Evolutionary conservation across 345 rosid species (phyloP).

Genomic region (Hypericum perforatum): DNA sequence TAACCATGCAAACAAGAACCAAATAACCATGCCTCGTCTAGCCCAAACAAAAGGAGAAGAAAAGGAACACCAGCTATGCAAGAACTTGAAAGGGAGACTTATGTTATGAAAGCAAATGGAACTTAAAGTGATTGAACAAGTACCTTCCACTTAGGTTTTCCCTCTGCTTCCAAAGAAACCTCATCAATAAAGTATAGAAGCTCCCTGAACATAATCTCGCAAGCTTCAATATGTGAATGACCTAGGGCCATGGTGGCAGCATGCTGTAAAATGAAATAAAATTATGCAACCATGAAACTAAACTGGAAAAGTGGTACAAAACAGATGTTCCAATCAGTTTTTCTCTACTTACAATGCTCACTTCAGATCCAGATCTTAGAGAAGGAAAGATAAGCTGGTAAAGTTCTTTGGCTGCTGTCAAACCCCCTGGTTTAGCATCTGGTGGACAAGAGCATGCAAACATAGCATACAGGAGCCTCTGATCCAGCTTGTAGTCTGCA

Average conservation of each 20-base stretch:
- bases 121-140: background rate
- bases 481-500: conserved; percentile 86
- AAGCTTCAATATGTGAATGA: conserved; percentile 91
- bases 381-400: conserved; percentile 85
- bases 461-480: conserved; percentile 95
- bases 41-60: background rate
- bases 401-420: conserved; percentile 70
- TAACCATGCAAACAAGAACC: background rate
- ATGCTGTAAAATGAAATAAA: conserved; percentile 35
- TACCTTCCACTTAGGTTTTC: conserved; percentile 98
- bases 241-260: conserved; percentile 98
- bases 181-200: conserved; percentile 87
- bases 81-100: no score
- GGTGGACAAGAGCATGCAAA: conserved; percentile 96
- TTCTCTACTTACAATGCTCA: conserved; percentile 55
- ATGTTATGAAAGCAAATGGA: no score
- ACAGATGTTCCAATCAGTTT: background rate
- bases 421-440: conserved; percentile 67
- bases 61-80: no score
- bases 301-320: conserved; percentile 7
- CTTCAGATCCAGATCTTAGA: conserved; percentile 80
- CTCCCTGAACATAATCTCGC: conserved; percentile 89
- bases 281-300: conserved; percentile 10
- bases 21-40: background rate
- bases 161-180: conserved; percentile 84